These are phyloP conservation scores for Camptophora hylomeconis DNA, from an alignment of 2,329 filamentous ascomycete species.

Conservation along the genomic window DNA sequence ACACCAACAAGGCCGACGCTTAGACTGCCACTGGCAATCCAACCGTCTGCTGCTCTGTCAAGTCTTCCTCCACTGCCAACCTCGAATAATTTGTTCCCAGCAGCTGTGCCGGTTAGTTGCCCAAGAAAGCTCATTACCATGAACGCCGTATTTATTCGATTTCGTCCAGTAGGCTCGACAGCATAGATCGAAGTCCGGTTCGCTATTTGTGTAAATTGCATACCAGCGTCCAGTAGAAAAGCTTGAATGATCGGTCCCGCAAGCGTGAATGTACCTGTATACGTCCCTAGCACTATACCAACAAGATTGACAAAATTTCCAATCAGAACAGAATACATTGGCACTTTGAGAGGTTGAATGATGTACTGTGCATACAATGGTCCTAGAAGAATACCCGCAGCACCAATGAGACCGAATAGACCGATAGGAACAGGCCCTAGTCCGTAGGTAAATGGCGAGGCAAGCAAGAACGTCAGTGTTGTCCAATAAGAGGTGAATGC, in stretches of 20 bases:
- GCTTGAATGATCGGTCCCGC: slow-evolving; percentile 63
- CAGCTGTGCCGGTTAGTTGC: slow-evolving; percentile 57
- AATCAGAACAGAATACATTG: slow-evolving; percentile 53
- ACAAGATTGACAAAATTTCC: slow-evolving; percentile 46
- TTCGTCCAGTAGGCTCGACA: slow-evolving; percentile 58
- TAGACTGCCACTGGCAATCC: slow-evolving; percentile 43
- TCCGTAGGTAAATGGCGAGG: slow-evolving; percentile 50
- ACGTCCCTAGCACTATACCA: slow-evolving; percentile 56
- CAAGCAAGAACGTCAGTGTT: slow-evolving; percentile 66
- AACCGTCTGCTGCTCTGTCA: slow-evolving; percentile 47
- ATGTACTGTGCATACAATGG: slow-evolving; percentile 58
- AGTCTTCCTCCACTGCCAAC: slow-evolving; percentile 42
- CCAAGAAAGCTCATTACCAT: slow-evolving; percentile 67
- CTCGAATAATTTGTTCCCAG: slow-evolving; percentile 45
- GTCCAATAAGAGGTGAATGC: slow-evolving; percentile 60
- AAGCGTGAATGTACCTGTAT: slow-evolving; percentile 50
- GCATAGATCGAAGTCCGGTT: slow-evolving; percentile 58
- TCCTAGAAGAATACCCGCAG: slow-evolving; percentile 53
- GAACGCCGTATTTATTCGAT: slow-evolving; percentile 68
- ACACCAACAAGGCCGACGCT: slow-evolving; percentile 41
- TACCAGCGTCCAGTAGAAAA: slow-evolving; percentile 55
- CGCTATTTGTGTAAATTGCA: slow-evolving; percentile 61
- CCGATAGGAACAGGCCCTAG: slow-evolving; percentile 59
- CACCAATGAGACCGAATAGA: slow-evolving; percentile 65
- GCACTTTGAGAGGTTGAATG: slow-evolving; percentile 53